phyloP scores from a whole-genome alignment of 352 stramenopile genomes.

The Blastocystis sp. region DNA sequence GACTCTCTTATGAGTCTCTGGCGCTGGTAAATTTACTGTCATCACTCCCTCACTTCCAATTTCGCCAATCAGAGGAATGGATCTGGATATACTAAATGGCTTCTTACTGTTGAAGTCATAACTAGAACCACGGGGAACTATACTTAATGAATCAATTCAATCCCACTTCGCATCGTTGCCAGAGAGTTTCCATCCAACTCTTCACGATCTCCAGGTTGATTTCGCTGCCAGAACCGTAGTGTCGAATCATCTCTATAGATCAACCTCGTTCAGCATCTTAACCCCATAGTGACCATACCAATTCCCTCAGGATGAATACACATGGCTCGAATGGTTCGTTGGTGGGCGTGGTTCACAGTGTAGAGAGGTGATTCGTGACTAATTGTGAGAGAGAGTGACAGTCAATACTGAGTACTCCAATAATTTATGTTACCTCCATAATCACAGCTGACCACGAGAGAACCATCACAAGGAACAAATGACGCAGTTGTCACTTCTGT shows the following conservation, averaged over 20 bases:
- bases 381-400: not conserved
- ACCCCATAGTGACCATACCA: conserved; percentile 31
- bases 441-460: not conserved
- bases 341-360: conserved; percentile 8
- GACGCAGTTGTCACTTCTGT: not conserved
- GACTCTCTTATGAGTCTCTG: not conserved
- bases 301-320: not conserved
- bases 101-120: conserved; percentile 2
- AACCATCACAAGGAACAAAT: conserved; percentile 4
- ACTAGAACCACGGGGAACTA: conserved; percentile 18
- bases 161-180: conserved; percentile 29
- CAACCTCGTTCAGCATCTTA: not conserved
- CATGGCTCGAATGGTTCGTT: not conserved
- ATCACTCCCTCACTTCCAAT: not conserved
- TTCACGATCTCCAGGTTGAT: conserved; percentile 56
- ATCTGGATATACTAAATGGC: not conserved
- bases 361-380: conserved; percentile 36
- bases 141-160: not conserved
- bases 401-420: conserved; percentile 12
- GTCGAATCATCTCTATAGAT: conserved; percentile 17
- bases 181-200: not conserved
- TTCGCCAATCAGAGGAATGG: conserved; percentile 11
- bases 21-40: not conserved
- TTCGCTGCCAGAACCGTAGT: conserved; percentile 47
- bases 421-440: conserved; percentile 38